A percentile compares a stretch with the other conserved stretches of the same genome.
These are phyloP conservation scores for Tulasnella calospora DNA, from an alignment of 768 basidiomycete species.

Conservation along the genomic window DNA sequence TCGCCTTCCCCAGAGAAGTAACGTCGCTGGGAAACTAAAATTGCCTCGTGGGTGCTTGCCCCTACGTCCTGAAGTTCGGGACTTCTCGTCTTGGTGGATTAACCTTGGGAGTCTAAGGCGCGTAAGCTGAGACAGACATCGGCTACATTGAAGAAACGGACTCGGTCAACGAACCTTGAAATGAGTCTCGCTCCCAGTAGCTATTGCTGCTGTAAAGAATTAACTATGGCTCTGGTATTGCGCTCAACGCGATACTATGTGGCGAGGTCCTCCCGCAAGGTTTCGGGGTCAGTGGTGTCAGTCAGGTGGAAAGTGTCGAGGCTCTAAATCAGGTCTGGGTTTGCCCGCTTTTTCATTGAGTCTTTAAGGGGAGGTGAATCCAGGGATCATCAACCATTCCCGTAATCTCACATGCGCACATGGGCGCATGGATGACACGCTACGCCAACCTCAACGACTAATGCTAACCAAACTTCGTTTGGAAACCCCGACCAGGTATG, in stretches of 20 bases:
- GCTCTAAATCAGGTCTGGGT: background rate
- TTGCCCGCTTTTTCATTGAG: background rate
- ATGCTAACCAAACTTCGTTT: background rate
- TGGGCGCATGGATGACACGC: background rate
- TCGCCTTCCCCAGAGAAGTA: background rate
- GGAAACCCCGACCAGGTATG: background rate
- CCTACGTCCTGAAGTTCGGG: background rate
- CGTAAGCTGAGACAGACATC: no score
- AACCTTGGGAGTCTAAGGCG: no score
- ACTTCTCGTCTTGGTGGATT: no score
- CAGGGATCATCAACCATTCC: background rate
- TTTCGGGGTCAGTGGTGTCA: background rate
- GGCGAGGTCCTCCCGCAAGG: background rate
- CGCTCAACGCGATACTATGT: background rate
- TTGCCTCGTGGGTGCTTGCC: background rate
- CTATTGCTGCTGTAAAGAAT: background rate
- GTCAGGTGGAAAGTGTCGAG: background rate
- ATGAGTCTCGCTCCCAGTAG: no score
- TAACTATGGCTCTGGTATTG: background rate
- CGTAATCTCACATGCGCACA: constrained; percentile 5
- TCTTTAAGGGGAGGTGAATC: background rate
- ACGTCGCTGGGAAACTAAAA: background rate
- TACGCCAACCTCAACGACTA: background rate
- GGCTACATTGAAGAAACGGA: no score
- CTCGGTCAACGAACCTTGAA: no score